A percentile compares a stretch with the other conserved stretches of the same genome.
These are phyloP conservation scores for Scutellaria barbata DNA, from an alignment of 257 asterid genomes.

Conservation along the genomic window DNA sequence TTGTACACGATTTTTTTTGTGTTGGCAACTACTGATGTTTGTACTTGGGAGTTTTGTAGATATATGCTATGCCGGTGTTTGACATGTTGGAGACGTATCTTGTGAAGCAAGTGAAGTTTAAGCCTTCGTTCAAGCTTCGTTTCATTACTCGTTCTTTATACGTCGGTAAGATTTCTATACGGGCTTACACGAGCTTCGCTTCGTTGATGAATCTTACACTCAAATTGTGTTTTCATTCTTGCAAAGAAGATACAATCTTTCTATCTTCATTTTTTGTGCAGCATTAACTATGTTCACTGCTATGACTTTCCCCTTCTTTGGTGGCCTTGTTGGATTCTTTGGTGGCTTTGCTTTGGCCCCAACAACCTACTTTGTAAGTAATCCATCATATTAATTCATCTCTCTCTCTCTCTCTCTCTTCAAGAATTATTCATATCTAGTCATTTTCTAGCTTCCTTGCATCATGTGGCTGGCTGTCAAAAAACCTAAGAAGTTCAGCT, in stretches of 20 bases:
- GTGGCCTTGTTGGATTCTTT: slow-evolving; percentile 62
- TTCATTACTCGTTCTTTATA: slow-evolving; percentile 44
- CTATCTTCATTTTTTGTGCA: slow-evolving; percentile 15
- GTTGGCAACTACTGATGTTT: neutral
- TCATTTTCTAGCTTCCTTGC: slow-evolving; percentile 55
- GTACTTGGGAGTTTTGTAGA: slow-evolving; percentile 23
- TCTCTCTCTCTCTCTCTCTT: neutral
- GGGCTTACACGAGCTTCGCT: too few relatives aligned
- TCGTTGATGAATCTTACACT: neutral
- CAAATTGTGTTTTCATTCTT: neutral
- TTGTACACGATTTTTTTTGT: neutral
- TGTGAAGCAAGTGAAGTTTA: slow-evolving; percentile 47
- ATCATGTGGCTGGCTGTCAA: slow-evolving; percentile 56
- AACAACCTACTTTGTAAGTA: slow-evolving; percentile 52
- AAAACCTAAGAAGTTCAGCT: slow-evolving; percentile 46
- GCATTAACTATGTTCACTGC: slow-evolving; percentile 55
- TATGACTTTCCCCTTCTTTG: slow-evolving; percentile 63
- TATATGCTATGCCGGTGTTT: slow-evolving; percentile 63
- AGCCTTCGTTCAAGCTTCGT: slow-evolving; percentile 50
- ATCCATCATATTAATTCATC: neutral
- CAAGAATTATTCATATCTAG: neutral
- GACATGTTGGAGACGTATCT: slow-evolving; percentile 63
- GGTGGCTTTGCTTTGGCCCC: slow-evolving; percentile 69
- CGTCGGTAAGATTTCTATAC: slow-evolving; percentile 46
- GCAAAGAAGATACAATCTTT: neutral